phyloP scores from a whole-genome alignment of 345 rosid species.

The Acer negundo region DNA sequence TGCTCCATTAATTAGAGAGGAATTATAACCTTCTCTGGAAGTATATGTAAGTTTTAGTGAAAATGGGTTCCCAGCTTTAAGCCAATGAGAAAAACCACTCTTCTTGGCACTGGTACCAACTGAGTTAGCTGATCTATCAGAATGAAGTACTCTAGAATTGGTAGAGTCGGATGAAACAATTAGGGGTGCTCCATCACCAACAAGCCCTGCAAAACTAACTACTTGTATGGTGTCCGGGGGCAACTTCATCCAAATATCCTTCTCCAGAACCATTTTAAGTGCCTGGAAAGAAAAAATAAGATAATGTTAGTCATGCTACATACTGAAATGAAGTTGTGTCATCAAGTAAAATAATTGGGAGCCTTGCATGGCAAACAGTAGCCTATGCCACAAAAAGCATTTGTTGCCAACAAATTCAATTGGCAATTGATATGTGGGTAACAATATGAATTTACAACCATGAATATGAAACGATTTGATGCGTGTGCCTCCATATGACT shows the following conservation, averaged over 20 bases:
- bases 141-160: slow-evolving; percentile 46
- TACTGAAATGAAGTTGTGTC: background rate
- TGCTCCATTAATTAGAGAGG: slow-evolving; percentile 45
- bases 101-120: slow-evolving; percentile 42
- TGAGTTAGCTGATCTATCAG: slow-evolving; percentile 48
- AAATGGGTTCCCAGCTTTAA: slow-evolving; percentile 83
- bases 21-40: slow-evolving; percentile 48
- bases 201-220: slow-evolving; percentile 86
- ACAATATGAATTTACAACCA: background rate
- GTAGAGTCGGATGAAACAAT: slow-evolving; percentile 56
- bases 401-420: slow-evolving; percentile 5
- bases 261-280: slow-evolving; percentile 96
- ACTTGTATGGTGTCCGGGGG: slow-evolving; percentile 70
- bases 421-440: background rate
- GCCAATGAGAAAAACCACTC: slow-evolving; percentile 84
- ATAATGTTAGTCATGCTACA: background rate
- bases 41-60: slow-evolving; percentile 46
- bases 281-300: slow-evolving; percentile 54
- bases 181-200: slow-evolving; percentile 95
- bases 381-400: background rate
- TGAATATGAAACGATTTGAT: slow-evolving; percentile 8
- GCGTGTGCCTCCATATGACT: background rate
- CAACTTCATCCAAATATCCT: slow-evolving; percentile 83
- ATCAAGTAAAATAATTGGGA: background rate
- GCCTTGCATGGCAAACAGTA: background rate